Evolutionary conservation across 345 rosid species (phyloP).

Genomic region (Eucalyptus tenuipes): DNA sequence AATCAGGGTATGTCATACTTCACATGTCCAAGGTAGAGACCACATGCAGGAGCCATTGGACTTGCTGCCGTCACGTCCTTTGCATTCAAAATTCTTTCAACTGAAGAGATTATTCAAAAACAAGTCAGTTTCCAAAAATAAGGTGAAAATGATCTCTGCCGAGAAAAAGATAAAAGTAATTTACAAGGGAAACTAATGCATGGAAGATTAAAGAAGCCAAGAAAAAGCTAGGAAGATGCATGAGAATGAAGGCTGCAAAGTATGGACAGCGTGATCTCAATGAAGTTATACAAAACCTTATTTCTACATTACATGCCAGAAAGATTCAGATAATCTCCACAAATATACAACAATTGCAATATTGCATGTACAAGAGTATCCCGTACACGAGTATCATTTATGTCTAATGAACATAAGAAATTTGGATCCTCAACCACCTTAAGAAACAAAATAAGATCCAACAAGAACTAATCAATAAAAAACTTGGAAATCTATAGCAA

Average conservation of each 20-base stretch:
- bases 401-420: neutral
- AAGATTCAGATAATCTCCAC: neutral
- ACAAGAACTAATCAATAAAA: neutral
- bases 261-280: neutral
- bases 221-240: neutral
- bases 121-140: neutral
- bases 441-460: neutral
- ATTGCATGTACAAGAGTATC: neutral
- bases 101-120: slow-evolving; percentile 11
- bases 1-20: slow-evolving; percentile 51
- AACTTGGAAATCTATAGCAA: neutral
- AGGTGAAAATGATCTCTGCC: neutral
- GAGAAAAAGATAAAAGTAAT: neutral
- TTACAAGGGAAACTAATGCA: neutral
- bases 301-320: neutral
- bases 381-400: neutral
- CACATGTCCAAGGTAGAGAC: slow-evolving; percentile 78
- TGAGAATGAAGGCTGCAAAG: neutral
- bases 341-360: neutral
- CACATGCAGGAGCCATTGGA: slow-evolving; percentile 86
- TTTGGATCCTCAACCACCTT: neutral
- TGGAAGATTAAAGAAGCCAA: neutral
- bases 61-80: slow-evolving; percentile 56
- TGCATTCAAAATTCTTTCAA: slow-evolving; percentile 55
- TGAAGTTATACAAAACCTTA: neutral